Evolutionary conservation across 495 filamentous ascomycete genomes (phyloP), one percentile per base, ranked within the genome.

Genomic region (Penicillium longicatenatum): DNA sequence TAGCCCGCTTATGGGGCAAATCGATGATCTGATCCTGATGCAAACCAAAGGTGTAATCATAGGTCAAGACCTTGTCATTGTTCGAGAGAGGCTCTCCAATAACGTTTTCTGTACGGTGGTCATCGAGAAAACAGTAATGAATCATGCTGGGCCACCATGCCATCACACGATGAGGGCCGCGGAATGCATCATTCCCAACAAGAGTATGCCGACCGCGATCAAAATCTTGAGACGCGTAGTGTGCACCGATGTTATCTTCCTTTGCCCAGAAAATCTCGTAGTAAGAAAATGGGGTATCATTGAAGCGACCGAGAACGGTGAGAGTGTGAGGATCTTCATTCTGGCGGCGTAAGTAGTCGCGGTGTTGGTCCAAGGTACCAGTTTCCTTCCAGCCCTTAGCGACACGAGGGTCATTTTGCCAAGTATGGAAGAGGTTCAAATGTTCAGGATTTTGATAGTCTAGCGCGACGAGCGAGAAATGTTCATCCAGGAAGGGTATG

Each of bases 331-430:
- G 82, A 55, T 87, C 84, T 44, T 78, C 76, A 54, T 86, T 73
- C 35, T 81, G 71, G 50, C 73, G 70, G 9, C 74, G 71, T 30
- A 88, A 71, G 63, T 88, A 88, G 60, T 79, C 76, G 48, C 79
- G 69, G 65, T 87, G 84, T 63, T 87, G 78, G 2, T 85, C 83
- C 17, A 84, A 69, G 16, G 82, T 82, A n/a, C 84, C 85, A 4
- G 79, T 83, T 70, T 85, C 80, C 56, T 86, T 83, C 85, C 85
- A 88, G 11, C 84, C 85, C 59, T 82, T 76, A 6, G 84, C 84
- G 2, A 88, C 84, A 31, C 85, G 81, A 39, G 84, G 84, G 65
- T 88, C 84, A 66, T 87, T 88, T 66, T 87, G 84, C 84, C 85
- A 88, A 16, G 57, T 74, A 65, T 88, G 77, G 72, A 88, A 88